These are phyloP conservation scores for Rhodotorula sp. DNA, from an alignment of 1,284 basidiomycete genomes.

Conservation along the genomic window DNA sequence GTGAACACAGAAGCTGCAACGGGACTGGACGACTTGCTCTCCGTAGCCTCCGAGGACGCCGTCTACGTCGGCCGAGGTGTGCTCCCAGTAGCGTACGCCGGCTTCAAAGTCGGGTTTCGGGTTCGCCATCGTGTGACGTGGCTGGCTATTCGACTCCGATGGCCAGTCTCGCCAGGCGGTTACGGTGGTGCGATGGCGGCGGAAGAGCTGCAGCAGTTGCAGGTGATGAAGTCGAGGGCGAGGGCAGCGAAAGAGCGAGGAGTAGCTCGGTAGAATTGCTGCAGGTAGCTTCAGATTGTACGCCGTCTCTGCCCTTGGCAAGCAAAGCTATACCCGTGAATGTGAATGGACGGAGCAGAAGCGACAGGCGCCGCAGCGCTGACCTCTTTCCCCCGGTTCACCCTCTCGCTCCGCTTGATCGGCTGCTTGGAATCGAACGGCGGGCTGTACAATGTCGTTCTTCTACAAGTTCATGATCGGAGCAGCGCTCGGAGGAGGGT, in stretches of 20 bases:
- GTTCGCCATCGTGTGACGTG: neutral
- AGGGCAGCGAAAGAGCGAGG: too few species aligned
- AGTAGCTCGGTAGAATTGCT: too few species aligned
- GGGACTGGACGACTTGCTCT: slow-evolving; percentile 15
- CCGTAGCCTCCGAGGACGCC: slow-evolving; percentile 62
- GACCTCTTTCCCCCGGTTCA: neutral
- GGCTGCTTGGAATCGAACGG: neutral
- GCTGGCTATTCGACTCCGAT: neutral
- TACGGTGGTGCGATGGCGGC: too few species aligned
- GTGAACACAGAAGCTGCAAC: too few species aligned
- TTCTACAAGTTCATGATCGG: slow-evolving; percentile 33
- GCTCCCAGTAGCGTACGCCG: slow-evolving; percentile 73
- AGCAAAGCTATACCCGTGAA: too few species aligned
- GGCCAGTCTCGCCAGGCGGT: too few species aligned
- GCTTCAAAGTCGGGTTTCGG: slow-evolving; percentile 55
- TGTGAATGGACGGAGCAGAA: too few species aligned
- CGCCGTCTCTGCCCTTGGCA: too few species aligned
- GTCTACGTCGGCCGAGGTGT: slow-evolving; percentile 68
- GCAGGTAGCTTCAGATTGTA: too few species aligned
- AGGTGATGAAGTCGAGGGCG: too few species aligned
- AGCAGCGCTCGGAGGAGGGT: slow-evolving; percentile 20
- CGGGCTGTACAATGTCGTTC: slow-evolving; percentile 15
- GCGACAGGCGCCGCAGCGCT: too few species aligned
- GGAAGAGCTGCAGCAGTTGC: too few species aligned
- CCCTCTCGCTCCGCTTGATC: neutral